Evolutionary conservation across 2,329 filamentous ascomycete species (phyloP).

Genomic region (Allantophomopsis lycopodina): DNA sequence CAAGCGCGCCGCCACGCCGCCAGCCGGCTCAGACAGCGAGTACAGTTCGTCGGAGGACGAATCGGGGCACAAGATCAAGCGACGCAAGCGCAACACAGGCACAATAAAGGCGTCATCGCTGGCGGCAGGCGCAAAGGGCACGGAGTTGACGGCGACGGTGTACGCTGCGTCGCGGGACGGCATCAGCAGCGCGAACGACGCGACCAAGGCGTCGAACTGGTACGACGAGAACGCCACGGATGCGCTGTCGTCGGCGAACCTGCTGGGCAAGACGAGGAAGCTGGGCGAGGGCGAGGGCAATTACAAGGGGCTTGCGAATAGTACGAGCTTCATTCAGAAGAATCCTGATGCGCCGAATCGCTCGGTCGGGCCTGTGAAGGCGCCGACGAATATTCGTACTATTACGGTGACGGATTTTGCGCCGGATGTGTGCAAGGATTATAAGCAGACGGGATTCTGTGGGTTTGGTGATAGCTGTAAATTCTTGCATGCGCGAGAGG

Average conservation of each 20-base stretch:
- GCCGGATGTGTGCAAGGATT: slow-evolving; percentile 92
- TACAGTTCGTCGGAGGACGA: slow-evolving; percentile 68
- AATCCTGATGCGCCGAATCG: slow-evolving; percentile 60
- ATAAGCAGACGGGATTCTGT: slow-evolving; percentile 58
- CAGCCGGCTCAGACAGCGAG: slow-evolving; percentile 44
- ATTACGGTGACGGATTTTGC: slow-evolving; percentile 85
- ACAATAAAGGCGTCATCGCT: slow-evolving; percentile 51
- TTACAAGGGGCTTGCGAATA: slow-evolving; percentile 65
- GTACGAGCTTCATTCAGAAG: slow-evolving; percentile 61
- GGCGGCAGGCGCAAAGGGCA: slow-evolving; percentile 20
- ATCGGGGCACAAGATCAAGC: slow-evolving; percentile 63
- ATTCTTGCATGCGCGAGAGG: slow-evolving; percentile 62
- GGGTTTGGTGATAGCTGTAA: slow-evolving; percentile 51
- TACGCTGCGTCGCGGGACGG: slow-evolving; percentile 47
- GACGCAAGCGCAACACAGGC: slow-evolving; percentile 55
- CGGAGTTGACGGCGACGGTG: slow-evolving; percentile 35
- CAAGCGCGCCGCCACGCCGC: slow-evolving; percentile 69
- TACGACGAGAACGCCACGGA: slow-evolving; percentile 55
- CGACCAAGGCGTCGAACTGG: slow-evolving; percentile 83
- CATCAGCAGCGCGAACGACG: slow-evolving; percentile 63
- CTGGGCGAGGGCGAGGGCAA: slow-evolving; percentile 41
- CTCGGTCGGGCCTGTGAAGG: slow-evolving; percentile 75
- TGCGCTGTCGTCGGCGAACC: slow-evolving; percentile 29
- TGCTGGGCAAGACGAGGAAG: slow-evolving; percentile 41
- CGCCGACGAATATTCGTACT: slow-evolving; percentile 77